A percentile compares a stretch with the other conserved stretches of the same genome.
Evolutionary conservation across 768 basidiomycete species (phyloP).

Genomic region (Cubamyces sp.): DNA sequence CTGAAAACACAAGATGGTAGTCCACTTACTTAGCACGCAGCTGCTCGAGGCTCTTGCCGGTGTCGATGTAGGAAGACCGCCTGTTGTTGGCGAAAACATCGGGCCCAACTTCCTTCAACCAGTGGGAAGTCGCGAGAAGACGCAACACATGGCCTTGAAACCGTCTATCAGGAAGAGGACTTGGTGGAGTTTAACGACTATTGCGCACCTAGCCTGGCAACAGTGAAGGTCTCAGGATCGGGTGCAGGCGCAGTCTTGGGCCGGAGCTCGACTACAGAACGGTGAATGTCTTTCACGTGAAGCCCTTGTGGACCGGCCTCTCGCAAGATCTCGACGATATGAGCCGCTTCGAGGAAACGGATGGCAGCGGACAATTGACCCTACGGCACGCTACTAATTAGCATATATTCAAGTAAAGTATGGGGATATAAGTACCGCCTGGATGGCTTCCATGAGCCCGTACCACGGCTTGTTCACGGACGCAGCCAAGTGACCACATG

Average conservation of each 20-base stretch:
- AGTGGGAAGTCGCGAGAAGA: slow-evolving; percentile 77
- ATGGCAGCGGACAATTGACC: slow-evolving; percentile 76
- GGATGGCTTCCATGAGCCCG: slow-evolving; percentile 67
- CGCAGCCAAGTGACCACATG: slow-evolving; percentile 66
- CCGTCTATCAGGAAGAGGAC: not conserved
- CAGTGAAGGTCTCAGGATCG: slow-evolving; percentile 21
- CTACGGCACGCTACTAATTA: slow-evolving; percentile 36
- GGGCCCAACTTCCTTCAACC: slow-evolving; percentile 67
- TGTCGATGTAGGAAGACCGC: slow-evolving; percentile 68
- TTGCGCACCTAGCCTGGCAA: slow-evolving; percentile 53
- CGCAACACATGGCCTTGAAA: slow-evolving; percentile 68
- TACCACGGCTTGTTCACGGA: slow-evolving; percentile 73
- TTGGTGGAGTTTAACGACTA: slow-evolving; percentile 31
- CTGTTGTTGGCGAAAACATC: slow-evolving; percentile 76
- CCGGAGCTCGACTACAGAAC: slow-evolving; percentile 38
- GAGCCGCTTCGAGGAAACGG: slow-evolving; percentile 72
- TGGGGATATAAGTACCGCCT: slow-evolving; percentile 63
- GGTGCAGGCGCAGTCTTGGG: not conserved
- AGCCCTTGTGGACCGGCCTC: slow-evolving; percentile 60
- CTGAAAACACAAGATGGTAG: not conserved
- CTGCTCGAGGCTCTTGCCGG: slow-evolving; percentile 58
- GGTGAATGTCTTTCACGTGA: slow-evolving; percentile 48
- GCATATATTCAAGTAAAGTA: not conserved
- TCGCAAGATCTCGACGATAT: slow-evolving; percentile 69
- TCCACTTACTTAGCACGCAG: slow-evolving; percentile 50